These are phyloP conservation scores for Fusarium dimerum DNA, from an alignment of 2,329 filamentous ascomycete species.

Conservation along the genomic window DNA sequence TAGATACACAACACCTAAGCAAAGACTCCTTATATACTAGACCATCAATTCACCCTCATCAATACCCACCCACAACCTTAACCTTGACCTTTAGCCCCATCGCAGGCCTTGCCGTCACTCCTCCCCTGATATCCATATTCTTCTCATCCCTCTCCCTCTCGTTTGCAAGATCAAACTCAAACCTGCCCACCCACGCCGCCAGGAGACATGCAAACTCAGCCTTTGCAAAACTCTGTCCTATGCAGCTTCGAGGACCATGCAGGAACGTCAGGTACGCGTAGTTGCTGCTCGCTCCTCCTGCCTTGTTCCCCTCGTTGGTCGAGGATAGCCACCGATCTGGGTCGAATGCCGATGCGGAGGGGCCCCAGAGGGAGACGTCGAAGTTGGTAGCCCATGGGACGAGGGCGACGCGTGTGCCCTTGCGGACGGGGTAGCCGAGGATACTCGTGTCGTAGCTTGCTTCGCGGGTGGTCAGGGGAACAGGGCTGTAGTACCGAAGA, in stretches of 20 bases:
- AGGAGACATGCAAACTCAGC: slow-evolving; percentile 84
- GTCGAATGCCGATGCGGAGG: slow-evolving; percentile 72
- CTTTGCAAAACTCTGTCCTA: slow-evolving; percentile 78
- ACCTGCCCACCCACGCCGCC: slow-evolving; percentile 74
- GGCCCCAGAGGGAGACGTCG: slow-evolving; percentile 70
- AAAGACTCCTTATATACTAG: no score
- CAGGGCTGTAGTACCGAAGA: slow-evolving; percentile 71
- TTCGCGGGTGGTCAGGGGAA: slow-evolving; percentile 69
- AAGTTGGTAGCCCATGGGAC: slow-evolving; percentile 69
- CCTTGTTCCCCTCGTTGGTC: slow-evolving; percentile 36
- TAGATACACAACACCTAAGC: no score
- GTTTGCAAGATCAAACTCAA: slow-evolving; percentile 61
- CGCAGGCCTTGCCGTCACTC: slow-evolving; percentile 71
- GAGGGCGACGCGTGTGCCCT: slow-evolving; percentile 69
- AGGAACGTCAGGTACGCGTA: slow-evolving; percentile 81
- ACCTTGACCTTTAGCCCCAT: slow-evolving; percentile 71
- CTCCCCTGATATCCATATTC: slow-evolving; percentile 66
- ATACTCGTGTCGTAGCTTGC: slow-evolving; percentile 66
- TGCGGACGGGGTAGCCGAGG: slow-evolving; percentile 64
- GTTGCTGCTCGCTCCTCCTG: slow-evolving; percentile 67
- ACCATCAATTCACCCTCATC: slow-evolving; percentile 46
- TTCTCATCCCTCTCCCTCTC: slow-evolving; percentile 65
- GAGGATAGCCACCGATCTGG: slow-evolving; percentile 73
- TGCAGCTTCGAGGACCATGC: slow-evolving; percentile 84
- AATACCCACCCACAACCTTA: slow-evolving; percentile 66